Evolutionary conservation across 176 grass and related monocot species (phyloP).

Genomic region (Zea luxurians): DNA sequence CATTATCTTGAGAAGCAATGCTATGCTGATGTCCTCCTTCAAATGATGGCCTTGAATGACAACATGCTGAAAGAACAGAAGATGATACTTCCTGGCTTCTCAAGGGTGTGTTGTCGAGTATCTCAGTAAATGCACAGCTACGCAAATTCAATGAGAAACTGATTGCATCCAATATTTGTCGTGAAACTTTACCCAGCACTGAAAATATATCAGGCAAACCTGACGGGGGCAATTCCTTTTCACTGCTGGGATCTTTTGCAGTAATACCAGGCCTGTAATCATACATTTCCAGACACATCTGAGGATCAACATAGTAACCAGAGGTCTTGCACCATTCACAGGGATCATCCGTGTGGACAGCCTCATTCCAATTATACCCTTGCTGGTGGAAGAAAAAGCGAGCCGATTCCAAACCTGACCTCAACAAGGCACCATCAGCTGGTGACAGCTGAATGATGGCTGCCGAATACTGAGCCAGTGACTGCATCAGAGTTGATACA

Average conservation of each 20-base stretch:
- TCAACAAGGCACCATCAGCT: conserved; percentile 60
- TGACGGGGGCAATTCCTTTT: conserved; percentile 53
- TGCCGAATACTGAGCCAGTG: conserved; percentile 73
- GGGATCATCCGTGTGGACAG: conserved; percentile 39
- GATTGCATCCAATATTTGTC: conserved; percentile 70
- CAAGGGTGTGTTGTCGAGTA: conserved; percentile 82
- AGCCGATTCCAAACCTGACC: conserved; percentile 64
- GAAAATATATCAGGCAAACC: conserved; percentile 81
- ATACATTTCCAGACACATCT: conserved; percentile 76
- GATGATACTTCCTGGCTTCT: conserved; percentile 80
- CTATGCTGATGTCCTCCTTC: conserved; percentile 49
- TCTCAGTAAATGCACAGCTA: conserved; percentile 62
- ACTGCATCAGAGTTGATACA: conserved; percentile 59
- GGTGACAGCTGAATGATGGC: conserved; percentile 70
- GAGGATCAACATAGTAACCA: conserved; percentile 73
- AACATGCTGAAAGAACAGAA: conserved; percentile 82
- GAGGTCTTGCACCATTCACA: conserved; percentile 78
- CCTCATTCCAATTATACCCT: conserved; percentile 47
- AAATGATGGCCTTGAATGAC: conserved; percentile 74
- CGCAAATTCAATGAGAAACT: conserved; percentile 73
- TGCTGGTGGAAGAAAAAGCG: conserved; percentile 73
- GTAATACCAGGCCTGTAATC: conserved; percentile 81
- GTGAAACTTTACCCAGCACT: conserved; percentile 65
- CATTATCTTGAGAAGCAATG: conserved; percentile 47
- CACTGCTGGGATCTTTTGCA: conserved; percentile 35